Conservation (phyloP, 2,329 filamentous ascomycete species). For the Apiospora aurea region DNA sequence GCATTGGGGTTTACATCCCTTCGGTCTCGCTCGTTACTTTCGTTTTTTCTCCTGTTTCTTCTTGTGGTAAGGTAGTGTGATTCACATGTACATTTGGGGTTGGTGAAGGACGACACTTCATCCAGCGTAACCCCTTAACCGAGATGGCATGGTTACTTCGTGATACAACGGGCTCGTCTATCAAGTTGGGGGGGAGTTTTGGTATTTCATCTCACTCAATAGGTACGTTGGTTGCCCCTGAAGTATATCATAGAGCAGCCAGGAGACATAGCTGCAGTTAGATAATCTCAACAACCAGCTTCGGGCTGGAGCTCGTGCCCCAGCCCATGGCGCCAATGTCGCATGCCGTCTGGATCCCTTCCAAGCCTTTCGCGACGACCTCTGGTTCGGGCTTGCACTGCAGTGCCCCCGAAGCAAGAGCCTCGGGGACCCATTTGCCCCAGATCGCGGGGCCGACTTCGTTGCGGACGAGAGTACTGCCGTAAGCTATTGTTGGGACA, state of each 20-base stretch:
- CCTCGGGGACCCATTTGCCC: conserved; percentile 47
- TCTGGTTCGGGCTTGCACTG: conserved; percentile 48
- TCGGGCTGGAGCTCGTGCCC: not conserved
- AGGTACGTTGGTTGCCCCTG: not conserved
- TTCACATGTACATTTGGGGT: too few species aligned
- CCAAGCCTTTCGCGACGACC: conserved; percentile 50
- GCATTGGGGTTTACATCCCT: too few species aligned
- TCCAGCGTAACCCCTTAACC: not conserved
- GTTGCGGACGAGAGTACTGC: conserved; percentile 39
- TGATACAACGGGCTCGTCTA: not conserved
- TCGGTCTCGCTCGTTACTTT: not conserved
- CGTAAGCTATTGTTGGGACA: conserved; percentile 36
- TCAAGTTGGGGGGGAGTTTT: not conserved
- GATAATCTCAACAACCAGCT: conserved; percentile 16
- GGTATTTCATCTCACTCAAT: not conserved
- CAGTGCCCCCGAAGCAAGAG: conserved; percentile 45
- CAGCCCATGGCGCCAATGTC: conserved; percentile 14
- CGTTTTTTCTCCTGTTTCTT: too few species aligned
- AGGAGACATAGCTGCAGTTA: not conserved
- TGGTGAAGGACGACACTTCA: too few species aligned
- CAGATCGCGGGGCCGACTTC: conserved; percentile 44
- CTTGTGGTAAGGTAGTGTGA: too few species aligned
- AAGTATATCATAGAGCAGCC: not conserved
- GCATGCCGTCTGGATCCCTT: conserved; percentile 44
- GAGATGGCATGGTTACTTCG: too few species aligned